A percentile compares a stretch with the other conserved stretches of the same genome.
Conservation (phyloP, 2,329 filamentous ascomycete species). For the Ophiostoma pallidulum region DNA sequence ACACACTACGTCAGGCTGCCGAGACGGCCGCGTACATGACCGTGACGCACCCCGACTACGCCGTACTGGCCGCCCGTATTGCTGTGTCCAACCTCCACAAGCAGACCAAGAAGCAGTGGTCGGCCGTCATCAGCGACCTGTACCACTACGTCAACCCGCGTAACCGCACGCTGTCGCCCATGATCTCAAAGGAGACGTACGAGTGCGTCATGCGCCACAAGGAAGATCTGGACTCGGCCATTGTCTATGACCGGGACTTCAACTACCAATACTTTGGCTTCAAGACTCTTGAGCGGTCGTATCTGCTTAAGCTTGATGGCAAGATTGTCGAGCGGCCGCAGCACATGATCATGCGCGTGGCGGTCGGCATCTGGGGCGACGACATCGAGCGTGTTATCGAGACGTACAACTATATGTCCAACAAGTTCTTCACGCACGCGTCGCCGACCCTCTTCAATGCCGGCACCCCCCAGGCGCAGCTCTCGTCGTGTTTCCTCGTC, state of each 20-base stretch:
- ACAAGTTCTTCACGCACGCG: constrained; percentile 96
- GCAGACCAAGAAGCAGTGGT: constrained; percentile 99
- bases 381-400: constrained; percentile 90
- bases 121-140: constrained; percentile 84
- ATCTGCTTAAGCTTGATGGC: constrained; percentile 87
- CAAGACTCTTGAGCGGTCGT: constrained; percentile 97
- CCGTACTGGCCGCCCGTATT: constrained; percentile 94
- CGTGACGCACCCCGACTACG: constrained; percentile 97
- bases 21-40: constrained; percentile 99
- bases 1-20: constrained; percentile 60
- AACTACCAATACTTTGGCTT: constrained; percentile 99
- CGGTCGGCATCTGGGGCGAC: constrained; percentile 92
- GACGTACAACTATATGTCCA: constrained; percentile 98
- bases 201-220: constrained; percentile 92
- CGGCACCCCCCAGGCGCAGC: constrained; percentile 85
- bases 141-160: constrained; percentile 96
- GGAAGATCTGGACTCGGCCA: constrained; percentile 95
- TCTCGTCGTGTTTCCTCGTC: constrained; percentile 97
- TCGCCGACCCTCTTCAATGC: constrained; percentile 98
- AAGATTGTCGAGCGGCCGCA: constrained; percentile 96
- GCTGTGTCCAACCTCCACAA: constrained; percentile 99
- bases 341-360: constrained; percentile 99
- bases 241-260: constrained; percentile 98
- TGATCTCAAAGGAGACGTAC: constrained; percentile 89
- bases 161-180: constrained; percentile 73